Percentiles rank a stretch among this genome's conserved stretches.
Conservation (phyloP, 2,329 filamentous ascomycete genomes). For the Dothiorella sarmentorum region DNA sequence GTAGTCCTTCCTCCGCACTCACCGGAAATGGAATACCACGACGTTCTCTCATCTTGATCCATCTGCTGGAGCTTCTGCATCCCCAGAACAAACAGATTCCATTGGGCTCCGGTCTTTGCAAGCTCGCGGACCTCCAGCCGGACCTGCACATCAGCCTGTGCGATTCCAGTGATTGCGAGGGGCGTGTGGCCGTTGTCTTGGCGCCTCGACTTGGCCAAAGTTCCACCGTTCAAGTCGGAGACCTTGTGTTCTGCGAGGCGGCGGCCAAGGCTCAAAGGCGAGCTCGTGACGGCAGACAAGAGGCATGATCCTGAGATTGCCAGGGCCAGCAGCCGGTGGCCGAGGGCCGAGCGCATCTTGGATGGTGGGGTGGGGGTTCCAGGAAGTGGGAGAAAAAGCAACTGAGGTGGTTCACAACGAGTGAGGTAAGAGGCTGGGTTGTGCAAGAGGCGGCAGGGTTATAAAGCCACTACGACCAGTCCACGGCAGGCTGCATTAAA, state of each 20-base stretch:
- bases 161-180: slow-evolving; percentile 24
- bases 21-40: slow-evolving; percentile 78
- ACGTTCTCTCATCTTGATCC: slow-evolving; percentile 61
- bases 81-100: slow-evolving; percentile 74
- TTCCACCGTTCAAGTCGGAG: not conserved
- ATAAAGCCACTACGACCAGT: not conserved
- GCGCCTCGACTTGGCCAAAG: not conserved
- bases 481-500: not conserved
- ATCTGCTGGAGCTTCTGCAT: slow-evolving; percentile 68
- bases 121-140: slow-evolving; percentile 69
- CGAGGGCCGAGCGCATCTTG: not conserved
- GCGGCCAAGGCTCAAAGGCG: not conserved
- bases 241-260: not conserved
- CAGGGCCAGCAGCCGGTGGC: slow-evolving; percentile 1
- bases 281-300: not conserved
- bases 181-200: not conserved
- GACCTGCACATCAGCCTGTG: slow-evolving; percentile 28
- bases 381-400: not conserved
- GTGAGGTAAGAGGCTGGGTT: not conserved
- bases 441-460: not conserved
- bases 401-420: not conserved
- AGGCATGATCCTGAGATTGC: slow-evolving; percentile 7
- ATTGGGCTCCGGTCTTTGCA: slow-evolving; percentile 59
- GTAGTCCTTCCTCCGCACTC: slow-evolving; percentile 25
- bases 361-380: not conserved